phyloP scores from a whole-genome alignment of 1,284 basidiomycete genomes.

The Ustilago cynodontis region DNA sequence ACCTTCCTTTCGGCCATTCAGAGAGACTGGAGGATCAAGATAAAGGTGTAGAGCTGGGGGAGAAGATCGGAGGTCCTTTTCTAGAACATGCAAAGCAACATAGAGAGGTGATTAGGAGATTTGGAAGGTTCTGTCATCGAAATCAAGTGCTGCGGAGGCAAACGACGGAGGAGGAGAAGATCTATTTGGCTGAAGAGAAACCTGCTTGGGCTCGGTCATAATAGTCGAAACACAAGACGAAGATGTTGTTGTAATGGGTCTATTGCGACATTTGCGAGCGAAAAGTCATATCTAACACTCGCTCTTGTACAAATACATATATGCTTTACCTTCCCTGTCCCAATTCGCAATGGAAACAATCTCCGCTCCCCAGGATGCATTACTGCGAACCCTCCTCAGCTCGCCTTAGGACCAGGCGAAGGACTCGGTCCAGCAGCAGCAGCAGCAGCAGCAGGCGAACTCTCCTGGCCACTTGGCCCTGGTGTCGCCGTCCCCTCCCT shows the following conservation, averaged over 20 bases:
- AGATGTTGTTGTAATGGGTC: background rate
- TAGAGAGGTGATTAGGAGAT: slow-evolving; percentile 27
- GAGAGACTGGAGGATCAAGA: slow-evolving; percentile 39
- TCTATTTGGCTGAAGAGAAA: slow-evolving; percentile 15
- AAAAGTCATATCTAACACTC: background rate
- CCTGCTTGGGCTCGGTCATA: slow-evolving; percentile 39
- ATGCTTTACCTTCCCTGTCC: background rate
- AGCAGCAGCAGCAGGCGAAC: slow-evolving; percentile 32
- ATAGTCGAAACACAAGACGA: background rate
- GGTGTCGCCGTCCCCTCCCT: slow-evolving; percentile 40
- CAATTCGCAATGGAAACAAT: background rate
- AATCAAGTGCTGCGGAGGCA: slow-evolving; percentile 30
- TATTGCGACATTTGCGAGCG: background rate
- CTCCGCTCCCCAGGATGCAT: no score
- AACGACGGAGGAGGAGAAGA: slow-evolving; percentile 32
- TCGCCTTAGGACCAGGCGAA: slow-evolving; percentile 25
- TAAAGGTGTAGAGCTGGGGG: slow-evolving; percentile 23
- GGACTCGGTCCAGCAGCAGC: slow-evolving; percentile 33
- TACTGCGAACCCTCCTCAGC: background rate
- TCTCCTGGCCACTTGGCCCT: slow-evolving; percentile 33
- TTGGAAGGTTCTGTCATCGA: slow-evolving; percentile 43
- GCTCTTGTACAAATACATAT: slow-evolving; percentile 1
- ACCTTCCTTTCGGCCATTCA: slow-evolving; percentile 39
- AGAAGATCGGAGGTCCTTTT: slow-evolving; percentile 29
- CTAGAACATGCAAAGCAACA: slow-evolving; percentile 29